A percentile compares a stretch with the other conserved stretches of the same genome.
Conservation (phyloP, 108 stramenopile genomes). For the Halocafeteria seosinensis region DNA sequence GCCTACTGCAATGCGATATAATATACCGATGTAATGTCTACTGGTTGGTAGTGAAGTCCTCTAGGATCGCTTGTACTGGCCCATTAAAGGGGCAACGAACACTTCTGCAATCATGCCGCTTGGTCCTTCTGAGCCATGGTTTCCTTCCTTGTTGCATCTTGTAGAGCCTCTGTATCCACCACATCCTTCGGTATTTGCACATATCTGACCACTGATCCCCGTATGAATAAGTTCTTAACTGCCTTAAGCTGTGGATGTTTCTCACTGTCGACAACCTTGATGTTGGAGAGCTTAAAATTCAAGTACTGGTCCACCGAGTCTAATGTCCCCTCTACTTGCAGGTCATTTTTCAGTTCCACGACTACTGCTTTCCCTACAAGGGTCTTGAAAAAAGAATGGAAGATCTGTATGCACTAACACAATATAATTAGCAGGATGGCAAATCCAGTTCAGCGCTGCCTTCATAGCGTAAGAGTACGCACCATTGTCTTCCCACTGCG, state of each 20-base stretch:
- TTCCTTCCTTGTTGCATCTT: conserved; percentile 91
- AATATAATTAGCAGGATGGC: too few relatives aligned
- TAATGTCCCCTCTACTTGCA: conserved; percentile 75
- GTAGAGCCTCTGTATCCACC: conserved; percentile 86
- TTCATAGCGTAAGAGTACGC: too few relatives aligned
- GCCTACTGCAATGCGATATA: too few relatives aligned
- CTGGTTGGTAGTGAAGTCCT: too few relatives aligned
- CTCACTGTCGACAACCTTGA: conserved; percentile 65
- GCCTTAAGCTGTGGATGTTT: conserved; percentile 47
- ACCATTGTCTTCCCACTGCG: too few relatives aligned
- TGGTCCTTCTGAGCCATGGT: too few relatives aligned
- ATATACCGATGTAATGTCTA: too few relatives aligned
- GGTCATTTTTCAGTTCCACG: conserved; percentile 95
- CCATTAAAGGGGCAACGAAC: too few relatives aligned
- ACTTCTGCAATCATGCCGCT: too few relatives aligned
- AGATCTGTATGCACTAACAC: conserved; percentile 44
- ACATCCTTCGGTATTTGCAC: conserved; percentile 81
- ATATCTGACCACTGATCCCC: conserved; percentile 92
- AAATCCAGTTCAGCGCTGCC: too few relatives aligned
- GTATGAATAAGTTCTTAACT: conserved; percentile 85
- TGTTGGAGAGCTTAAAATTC: conserved; percentile 80
- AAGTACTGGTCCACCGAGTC: conserved; percentile 97
- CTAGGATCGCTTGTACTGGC: too few relatives aligned
- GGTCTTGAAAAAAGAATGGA: conserved; percentile 99
- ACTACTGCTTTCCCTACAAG: conserved; percentile 90